These are phyloP conservation scores for Malassezia arunalokei DNA, from an alignment of 1,284 basidiomycete genomes.

Conservation along the genomic window DNA sequence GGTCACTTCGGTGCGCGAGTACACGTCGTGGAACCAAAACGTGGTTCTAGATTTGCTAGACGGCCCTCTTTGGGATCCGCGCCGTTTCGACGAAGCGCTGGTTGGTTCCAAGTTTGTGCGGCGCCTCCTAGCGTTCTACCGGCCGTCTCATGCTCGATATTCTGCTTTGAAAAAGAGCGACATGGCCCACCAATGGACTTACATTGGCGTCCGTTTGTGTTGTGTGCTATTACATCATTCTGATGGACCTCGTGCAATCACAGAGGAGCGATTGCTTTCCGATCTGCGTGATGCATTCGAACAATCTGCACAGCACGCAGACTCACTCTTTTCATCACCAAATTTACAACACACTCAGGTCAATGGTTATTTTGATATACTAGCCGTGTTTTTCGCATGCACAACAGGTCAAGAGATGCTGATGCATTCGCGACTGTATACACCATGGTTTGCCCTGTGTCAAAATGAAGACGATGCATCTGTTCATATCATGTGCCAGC, in stretches of 20 bases:
- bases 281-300: slow-evolving; percentile 79
- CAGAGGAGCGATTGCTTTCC: slow-evolving; percentile 72
- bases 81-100: slow-evolving; percentile 89
- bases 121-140: slow-evolving; percentile 77
- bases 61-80: slow-evolving; percentile 77
- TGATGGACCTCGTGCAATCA: slow-evolving; percentile 71
- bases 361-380: slow-evolving; percentile 88
- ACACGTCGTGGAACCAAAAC: slow-evolving; percentile 84
- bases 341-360: slow-evolving; percentile 72
- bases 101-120: slow-evolving; percentile 76
- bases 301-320: slow-evolving; percentile 53
- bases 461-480: slow-evolving; percentile 53
- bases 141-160: slow-evolving; percentile 76
- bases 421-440: slow-evolving; percentile 84
- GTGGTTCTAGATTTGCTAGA: slow-evolving; percentile 77
- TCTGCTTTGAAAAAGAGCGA: slow-evolving; percentile 61
- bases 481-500: not conserved
- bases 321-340: slow-evolving; percentile 74
- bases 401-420: slow-evolving; percentile 76
- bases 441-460: slow-evolving; percentile 82
- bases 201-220: slow-evolving; percentile 57
- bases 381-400: slow-evolving; percentile 75
- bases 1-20: slow-evolving; percentile 77
- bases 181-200: slow-evolving; percentile 41
- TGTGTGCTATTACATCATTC: slow-evolving; percentile 68